These are phyloP conservation scores for Rhizoclosmatium globosum DNA, from an alignment of 192 early-diverging fungal genomes.

Conservation along the genomic window DNA sequence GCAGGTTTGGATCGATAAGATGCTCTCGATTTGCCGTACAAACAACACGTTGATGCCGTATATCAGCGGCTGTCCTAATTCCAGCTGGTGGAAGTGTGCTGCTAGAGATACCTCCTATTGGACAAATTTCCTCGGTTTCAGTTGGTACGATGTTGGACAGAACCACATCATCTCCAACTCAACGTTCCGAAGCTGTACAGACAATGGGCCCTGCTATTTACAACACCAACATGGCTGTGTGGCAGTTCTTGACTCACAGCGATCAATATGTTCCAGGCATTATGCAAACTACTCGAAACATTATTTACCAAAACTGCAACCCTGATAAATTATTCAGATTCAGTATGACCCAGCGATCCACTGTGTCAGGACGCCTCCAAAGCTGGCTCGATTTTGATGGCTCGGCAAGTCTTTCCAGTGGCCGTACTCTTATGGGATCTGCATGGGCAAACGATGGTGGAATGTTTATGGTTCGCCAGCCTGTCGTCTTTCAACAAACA, in stretches of 20 bases:
- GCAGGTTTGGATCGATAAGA: constrained; percentile 34
- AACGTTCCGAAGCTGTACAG: constrained; percentile 44
- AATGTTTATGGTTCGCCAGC: constrained; percentile 8
- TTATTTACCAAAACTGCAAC: constrained; percentile 33
- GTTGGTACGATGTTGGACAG: constrained; percentile 41
- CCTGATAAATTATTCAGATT: constrained; percentile 23
- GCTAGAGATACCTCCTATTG: background rate
- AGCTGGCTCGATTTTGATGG: constrained; percentile 38
- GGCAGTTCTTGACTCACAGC: constrained; percentile 39
- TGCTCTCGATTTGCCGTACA: constrained; percentile 36
- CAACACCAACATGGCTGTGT: constrained; percentile 34
- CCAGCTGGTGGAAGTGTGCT: background rate
- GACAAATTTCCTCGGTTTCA: background rate
- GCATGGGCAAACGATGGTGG: constrained; percentile 46
- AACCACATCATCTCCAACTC: constrained; percentile 41
- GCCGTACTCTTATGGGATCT: constrained; percentile 34
- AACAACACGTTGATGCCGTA: constrained; percentile 23
- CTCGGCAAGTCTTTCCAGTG: constrained; percentile 18
- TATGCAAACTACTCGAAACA: constrained; percentile 41
- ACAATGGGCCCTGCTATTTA: constrained; percentile 1
- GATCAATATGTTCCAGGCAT: constrained; percentile 38
- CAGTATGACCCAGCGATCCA: constrained; percentile 11
- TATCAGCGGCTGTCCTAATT: constrained; percentile 12
- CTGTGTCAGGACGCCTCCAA: constrained; percentile 34
- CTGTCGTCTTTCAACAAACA: background rate